Percentiles rank a stretch among this genome's conserved stretches.
Evolutionary conservation across 495 filamentous ascomycete species (phyloP).

Genomic region (Neurospora intermedia): DNA sequence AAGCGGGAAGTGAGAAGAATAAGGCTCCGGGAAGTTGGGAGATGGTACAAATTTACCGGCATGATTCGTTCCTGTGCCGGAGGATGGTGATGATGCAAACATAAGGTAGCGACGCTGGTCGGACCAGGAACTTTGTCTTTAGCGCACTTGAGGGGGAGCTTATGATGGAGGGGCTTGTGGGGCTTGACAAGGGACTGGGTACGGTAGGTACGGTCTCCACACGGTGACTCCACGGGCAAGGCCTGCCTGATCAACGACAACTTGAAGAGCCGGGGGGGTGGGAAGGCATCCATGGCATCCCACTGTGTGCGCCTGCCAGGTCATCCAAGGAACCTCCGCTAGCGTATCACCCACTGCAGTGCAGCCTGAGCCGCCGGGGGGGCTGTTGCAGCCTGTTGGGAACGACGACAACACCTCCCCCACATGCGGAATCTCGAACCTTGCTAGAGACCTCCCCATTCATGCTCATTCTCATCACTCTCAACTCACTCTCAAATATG

Average conservation of each 20-base stretch:
- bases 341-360: background rate
- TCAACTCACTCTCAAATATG: conserved; percentile 58
- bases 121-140: background rate
- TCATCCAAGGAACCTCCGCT: background rate
- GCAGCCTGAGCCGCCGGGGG: background rate
- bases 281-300: background rate
- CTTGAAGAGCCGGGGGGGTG: background rate
- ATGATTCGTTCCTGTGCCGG: background rate
- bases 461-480: conserved; percentile 72
- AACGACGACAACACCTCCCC: background rate
- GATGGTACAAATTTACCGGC: background rate
- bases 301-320: background rate
- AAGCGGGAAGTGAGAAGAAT: background rate
- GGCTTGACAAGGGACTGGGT: background rate
- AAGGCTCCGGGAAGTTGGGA: background rate
- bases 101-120: background rate
- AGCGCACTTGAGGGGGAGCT: background rate
- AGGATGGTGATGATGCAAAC: background rate
- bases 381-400: background rate
- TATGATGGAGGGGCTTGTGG: background rate
- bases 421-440: background rate
- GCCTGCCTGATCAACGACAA: background rate
- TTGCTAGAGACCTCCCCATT: conserved; percentile 56
- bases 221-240: background rate
- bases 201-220: background rate